Conservation (phyloP, 345 rosid genomes). For the Leavenworthia alabamica region DNA sequence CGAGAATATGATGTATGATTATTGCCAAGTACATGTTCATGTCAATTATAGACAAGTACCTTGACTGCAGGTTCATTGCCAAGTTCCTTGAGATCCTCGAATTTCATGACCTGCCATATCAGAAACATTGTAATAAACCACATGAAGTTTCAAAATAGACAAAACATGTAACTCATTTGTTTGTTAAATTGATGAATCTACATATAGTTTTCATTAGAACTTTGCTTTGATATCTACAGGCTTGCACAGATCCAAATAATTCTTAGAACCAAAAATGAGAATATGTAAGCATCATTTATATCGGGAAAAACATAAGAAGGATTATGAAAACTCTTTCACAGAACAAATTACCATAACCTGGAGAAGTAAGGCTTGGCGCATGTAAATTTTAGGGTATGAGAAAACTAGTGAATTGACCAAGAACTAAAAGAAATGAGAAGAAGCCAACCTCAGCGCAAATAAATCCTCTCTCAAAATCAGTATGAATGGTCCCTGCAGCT, state of each 20-base stretch:
- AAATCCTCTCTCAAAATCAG: slow-evolving; percentile 94
- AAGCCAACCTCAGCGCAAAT: slow-evolving; percentile 89
- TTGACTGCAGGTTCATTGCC: slow-evolving; percentile 83
- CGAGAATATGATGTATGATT: too few relatives aligned
- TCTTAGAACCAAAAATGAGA: not conserved
- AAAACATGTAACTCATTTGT: not conserved
- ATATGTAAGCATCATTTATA: not conserved
- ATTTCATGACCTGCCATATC: slow-evolving; percentile 78
- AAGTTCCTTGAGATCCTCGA: slow-evolving; percentile 87
- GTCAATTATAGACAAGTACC: slow-evolving; percentile 41
- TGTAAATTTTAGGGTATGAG: not conserved
- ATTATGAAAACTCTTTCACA: not conserved
- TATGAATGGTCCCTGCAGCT: slow-evolving; percentile 92
- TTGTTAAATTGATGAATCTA: not conserved
- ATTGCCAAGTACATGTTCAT: too few relatives aligned
- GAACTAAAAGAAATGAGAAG: slow-evolving; percentile 10
- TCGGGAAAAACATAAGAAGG: not conserved
- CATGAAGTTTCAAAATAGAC: not conserved
- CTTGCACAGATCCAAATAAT: not conserved
- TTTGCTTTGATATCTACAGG: not conserved
- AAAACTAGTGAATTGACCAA: not conserved
- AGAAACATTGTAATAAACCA: slow-evolving; percentile 7
- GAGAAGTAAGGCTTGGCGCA: not conserved
- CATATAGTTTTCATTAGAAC: not conserved
- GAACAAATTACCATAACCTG: not conserved